Conservation (phyloP, 768 basidiomycete species). For the Agrocybe chaxingu region DNA sequence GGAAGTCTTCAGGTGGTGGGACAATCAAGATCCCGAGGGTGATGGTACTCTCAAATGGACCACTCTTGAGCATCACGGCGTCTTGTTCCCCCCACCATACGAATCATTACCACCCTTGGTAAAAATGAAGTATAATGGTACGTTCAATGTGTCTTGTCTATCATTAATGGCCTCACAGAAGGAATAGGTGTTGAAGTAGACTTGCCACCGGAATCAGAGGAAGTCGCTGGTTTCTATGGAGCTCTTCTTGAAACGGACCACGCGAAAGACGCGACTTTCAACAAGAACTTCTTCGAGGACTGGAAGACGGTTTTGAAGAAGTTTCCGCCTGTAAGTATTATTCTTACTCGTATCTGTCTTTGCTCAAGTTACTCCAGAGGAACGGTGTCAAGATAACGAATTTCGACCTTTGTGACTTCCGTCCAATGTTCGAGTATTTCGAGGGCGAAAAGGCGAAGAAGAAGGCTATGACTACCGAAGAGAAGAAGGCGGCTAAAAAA, state of each 20-base stretch:
- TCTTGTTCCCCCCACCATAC: constrained; percentile 95
- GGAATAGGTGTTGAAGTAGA: constrained; percentile 68
- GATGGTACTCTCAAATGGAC: constrained; percentile 88
- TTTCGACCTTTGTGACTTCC: constrained; percentile 88
- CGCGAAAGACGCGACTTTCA: constrained; percentile 82
- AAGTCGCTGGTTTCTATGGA: constrained; percentile 95
- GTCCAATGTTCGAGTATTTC: constrained; percentile 90
- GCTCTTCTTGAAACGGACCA: constrained; percentile 93
- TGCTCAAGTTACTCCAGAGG: constrained; percentile 35
- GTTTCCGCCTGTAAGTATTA: constrained; percentile 72
- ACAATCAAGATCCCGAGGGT: constrained; percentile 55
- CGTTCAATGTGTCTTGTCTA: constrained; percentile 17
- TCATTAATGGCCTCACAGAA: constrained; percentile 4
- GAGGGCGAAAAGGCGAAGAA: constrained; percentile 92
- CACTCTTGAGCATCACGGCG: constrained; percentile 92
- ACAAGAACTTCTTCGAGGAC: constrained; percentile 94
- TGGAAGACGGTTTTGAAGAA: constrained; percentile 76
- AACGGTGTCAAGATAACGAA: constrained; percentile 72
- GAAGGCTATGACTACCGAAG: constrained; percentile 77
- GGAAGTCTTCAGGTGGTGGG: constrained; percentile 86
- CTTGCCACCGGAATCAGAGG: constrained; percentile 85
- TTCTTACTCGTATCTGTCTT: not conserved
- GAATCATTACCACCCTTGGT: constrained; percentile 76
- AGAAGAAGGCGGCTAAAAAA: constrained; percentile 91
- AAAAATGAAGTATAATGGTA: constrained; percentile 96